Base-by-base conservation (phyloP, 1,284 basidiomycete species). In the Leccinum fallax region DNA sequence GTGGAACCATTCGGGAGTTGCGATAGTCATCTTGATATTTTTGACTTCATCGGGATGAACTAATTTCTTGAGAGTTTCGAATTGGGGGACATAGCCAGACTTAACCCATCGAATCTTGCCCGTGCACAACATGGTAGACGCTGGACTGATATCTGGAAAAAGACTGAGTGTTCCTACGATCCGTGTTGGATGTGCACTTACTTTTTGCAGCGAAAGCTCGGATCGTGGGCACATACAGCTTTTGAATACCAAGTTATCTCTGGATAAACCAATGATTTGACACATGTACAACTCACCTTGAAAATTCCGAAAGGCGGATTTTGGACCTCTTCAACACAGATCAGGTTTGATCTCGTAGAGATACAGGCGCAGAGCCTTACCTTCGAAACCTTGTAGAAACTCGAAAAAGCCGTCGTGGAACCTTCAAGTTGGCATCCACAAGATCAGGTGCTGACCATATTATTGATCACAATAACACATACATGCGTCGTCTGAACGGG, bases 1-100 rank as follows among this genome's bases (percentile, higher is more conserved):
- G 71, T 91, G 89, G 74, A 85, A 90, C 90, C 89, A 92, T 30
- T 86, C 85, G 2, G 90, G 90, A 1, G 88, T 84, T 66, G 86
- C 89, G 74, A 93, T 3, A 11, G 89, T 92, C 63, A 93, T 75
- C 74, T 93, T 93, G 73, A 92, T 83, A 69, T 83, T 77, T 67
- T 83, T 79, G 67, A 87, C 3, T 19, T 46, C 43, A 19, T 46
- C 10, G 3, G 10, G 19, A 46, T 19, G 43, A 19, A 46, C 5
- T 46, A 46, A 10, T 46, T 46, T 46, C 43, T 46, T 46, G 19
- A 46, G n/a, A 10, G 43, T 19, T 11, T 46, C 43, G n/a, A 46
- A 46, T 11, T 46, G 43, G 10, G 43, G 43, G n/a, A 46, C 43
- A 6, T 89, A 89, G 67, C 88, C 87, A 1, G 86, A 81, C 65